Conservation (phyloP, 2,329 filamentous ascomycete species). For the Ophiostoma tasmaniense region DNA sequence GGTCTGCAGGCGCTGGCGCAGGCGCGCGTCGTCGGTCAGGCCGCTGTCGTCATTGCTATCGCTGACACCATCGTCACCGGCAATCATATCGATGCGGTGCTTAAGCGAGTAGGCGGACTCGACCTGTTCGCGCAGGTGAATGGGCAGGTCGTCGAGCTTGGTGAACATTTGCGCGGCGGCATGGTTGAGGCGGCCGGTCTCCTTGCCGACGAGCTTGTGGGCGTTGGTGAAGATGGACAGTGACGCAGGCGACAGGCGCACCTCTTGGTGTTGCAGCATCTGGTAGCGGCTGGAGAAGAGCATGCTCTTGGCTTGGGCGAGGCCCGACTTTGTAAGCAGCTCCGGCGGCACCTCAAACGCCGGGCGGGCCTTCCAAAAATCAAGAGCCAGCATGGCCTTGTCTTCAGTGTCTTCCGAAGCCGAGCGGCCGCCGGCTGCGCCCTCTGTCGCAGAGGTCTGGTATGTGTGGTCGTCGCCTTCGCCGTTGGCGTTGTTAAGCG, state of each 20-base stretch:
- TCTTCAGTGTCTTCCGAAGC: conserved; percentile 29
- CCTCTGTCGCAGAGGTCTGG: conserved; percentile 19
- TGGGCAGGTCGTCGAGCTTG: conserved; percentile 58
- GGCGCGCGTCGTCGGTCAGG: conserved; percentile 42
- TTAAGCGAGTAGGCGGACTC: conserved; percentile 57
- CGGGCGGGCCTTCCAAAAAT: conserved; percentile 40
- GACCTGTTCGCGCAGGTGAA: conserved; percentile 60
- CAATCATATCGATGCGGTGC: conserved; percentile 57
- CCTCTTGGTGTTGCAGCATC: conserved; percentile 53
- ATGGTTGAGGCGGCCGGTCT: conserved; percentile 59
- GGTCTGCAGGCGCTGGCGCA: conserved; percentile 49
- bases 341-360: conserved; percentile 21
- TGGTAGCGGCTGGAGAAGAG: conserved; percentile 53
- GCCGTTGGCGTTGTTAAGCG: conserved; percentile 10
- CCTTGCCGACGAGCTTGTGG: conserved; percentile 60
- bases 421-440: conserved; percentile 5
- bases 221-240: conserved; percentile 63
- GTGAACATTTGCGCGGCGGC: conserved; percentile 67
- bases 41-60: neutral
- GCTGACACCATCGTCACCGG: conserved; percentile 41
- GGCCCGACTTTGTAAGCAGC: conserved; percentile 22
- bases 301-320: conserved; percentile 39
- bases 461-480: conserved; percentile 17
- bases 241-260: conserved; percentile 62
- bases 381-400: conserved; percentile 41